Percentiles rank a stretch among this genome's conserved stretches.
Evolutionary conservation across 805 yeast genomes (phyloP).

Genomic region (Yarrowia divulgata): DNA sequence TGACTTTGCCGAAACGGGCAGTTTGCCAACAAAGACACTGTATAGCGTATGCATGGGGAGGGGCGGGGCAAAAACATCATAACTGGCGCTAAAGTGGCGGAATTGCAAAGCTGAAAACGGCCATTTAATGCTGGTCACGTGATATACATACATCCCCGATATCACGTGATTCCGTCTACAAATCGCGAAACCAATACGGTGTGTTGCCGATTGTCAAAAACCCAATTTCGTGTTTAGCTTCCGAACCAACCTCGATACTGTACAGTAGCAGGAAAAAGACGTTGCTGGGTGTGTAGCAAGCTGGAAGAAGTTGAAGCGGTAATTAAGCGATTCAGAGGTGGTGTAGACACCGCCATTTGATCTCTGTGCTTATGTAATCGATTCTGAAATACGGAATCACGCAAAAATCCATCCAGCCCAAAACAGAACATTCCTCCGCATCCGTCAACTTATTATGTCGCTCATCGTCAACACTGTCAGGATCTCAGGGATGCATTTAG

Average conservation of each 20-base stretch:
- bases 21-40: slow-evolving; percentile 15
- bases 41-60: background rate
- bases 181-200: background rate
- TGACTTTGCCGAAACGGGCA: slow-evolving; percentile 30
- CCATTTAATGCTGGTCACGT: background rate
- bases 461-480: background rate
- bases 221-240: background rate
- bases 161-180: background rate
- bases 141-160: background rate
- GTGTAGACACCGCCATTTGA: too few species aligned
- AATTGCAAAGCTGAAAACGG: background rate
- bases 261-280: background rate
- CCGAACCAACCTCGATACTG: slow-evolving; percentile 8
- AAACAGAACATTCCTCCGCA: background rate
- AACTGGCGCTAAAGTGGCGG: background rate
- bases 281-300: slow-evolving; percentile 3
- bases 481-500: slow-evolving; percentile 15
- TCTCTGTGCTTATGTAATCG: too few species aligned
- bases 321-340: too few species aligned
- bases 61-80: too few species aligned
- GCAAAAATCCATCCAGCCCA: too few species aligned
- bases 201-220: background rate
- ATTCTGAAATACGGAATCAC: too few species aligned
- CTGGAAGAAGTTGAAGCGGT: too few species aligned
- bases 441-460: background rate